Evolutionary conservation across 768 basidiomycete genomes (phyloP).

Genomic region (Termitomyces sp.): DNA sequence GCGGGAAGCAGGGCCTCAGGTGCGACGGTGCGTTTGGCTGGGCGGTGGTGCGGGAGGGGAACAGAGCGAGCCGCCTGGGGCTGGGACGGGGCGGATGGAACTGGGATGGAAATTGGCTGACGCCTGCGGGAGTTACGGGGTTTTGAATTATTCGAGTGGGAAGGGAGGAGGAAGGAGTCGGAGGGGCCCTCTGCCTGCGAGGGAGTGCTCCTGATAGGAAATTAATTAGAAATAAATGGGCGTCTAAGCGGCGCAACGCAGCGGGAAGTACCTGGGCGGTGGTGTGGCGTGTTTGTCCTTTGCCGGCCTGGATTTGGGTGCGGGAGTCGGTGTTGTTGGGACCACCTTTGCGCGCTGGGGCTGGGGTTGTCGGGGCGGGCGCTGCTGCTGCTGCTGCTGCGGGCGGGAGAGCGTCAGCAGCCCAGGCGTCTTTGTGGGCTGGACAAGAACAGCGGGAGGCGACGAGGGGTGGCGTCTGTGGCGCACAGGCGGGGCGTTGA

Average conservation of each 20-base stretch:
- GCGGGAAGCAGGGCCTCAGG: slow-evolving; percentile 17
- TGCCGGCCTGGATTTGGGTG: neutral
- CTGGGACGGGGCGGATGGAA: slow-evolving; percentile 19
- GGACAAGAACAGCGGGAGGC: slow-evolving; percentile 61
- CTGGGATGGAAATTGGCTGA: slow-evolving; percentile 18
- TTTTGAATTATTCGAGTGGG: neutral
- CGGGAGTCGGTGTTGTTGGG: slow-evolving; percentile 18
- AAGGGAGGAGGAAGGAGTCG: slow-evolving; percentile 24
- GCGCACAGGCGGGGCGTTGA: slow-evolving; percentile 27
- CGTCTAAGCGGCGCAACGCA: too few species aligned
- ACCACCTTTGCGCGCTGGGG: neutral
- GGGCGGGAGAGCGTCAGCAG: slow-evolving; percentile 63
- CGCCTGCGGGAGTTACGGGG: slow-evolving; percentile 1
- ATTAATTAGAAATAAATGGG: neutral
- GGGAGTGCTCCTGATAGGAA: slow-evolving; percentile 24
- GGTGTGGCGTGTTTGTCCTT: slow-evolving; percentile 3
- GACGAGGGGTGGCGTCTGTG: slow-evolving; percentile 74
- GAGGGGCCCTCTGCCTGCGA: slow-evolving; percentile 67
- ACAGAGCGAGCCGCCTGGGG: slow-evolving; percentile 47
- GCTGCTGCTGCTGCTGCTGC: slow-evolving; percentile 30
- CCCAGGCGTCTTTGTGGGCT: slow-evolving; percentile 73
- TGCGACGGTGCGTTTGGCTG: slow-evolving; percentile 21
- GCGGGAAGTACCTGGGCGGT: neutral
- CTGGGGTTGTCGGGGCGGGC: neutral
- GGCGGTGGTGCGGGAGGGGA: slow-evolving; percentile 40